Percentiles rank a stretch among this genome's conserved stretches.
Evolutionary conservation across 2,329 filamentous ascomycete genomes (phyloP).

Genomic region (Neocucurbitaria cava): DNA sequence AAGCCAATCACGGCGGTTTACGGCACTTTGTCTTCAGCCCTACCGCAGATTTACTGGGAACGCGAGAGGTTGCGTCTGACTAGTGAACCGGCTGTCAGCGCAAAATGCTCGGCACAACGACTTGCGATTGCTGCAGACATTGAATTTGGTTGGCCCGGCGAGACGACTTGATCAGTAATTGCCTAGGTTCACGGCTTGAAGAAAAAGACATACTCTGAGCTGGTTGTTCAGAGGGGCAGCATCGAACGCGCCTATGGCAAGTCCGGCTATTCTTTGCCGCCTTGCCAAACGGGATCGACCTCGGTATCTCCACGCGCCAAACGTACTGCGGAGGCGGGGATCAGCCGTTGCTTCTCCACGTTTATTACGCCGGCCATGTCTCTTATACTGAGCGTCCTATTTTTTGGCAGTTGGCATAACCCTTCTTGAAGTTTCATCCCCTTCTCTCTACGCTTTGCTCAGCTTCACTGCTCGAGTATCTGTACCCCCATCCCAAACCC

Average conservation of each 20-base stretch:
- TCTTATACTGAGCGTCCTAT: constrained; percentile 1
- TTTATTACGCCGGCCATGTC: constrained; percentile 19
- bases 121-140: background rate
- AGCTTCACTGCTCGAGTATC: constrained; percentile 3
- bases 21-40: background rate
- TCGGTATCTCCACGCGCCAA: constrained; percentile 31
- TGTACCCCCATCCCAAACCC: background rate
- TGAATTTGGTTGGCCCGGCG: background rate
- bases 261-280: constrained; percentile 30
- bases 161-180: background rate
- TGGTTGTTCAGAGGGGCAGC: background rate
- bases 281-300: constrained; percentile 25
- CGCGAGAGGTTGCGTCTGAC: background rate
- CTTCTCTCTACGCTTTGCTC: background rate
- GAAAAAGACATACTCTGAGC: background rate
- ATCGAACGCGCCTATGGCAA: background rate
- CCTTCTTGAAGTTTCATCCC: background rate
- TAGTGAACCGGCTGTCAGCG: background rate
- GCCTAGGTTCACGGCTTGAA: background rate
- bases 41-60: background rate
- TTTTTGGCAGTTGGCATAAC: background rate
- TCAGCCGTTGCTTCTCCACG: constrained; percentile 10
- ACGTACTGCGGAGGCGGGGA: constrained; percentile 25
- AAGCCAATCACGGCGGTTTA: constrained; percentile 1
- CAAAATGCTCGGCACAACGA: background rate